Evolutionary conservation across 495 filamentous ascomycete genomes (phyloP), one percentile per base, ranked within the genome.

Genomic region (Podospora pseudocomata): DNA sequence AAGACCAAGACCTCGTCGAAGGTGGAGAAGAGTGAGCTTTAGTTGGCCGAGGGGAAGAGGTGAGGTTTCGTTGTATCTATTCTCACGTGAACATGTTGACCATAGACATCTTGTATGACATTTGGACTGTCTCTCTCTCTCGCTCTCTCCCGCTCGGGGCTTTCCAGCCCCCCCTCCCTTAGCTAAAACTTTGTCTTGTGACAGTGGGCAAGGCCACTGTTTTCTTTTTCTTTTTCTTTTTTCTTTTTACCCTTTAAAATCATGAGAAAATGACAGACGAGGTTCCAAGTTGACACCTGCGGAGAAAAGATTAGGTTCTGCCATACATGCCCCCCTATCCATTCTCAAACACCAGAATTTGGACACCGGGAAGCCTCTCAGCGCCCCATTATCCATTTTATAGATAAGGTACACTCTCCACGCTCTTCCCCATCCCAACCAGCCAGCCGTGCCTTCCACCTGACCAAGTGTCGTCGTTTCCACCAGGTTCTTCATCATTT

Each of bases 21-120:
- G 49, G 70, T n/a, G 0, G 74, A 70, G 32, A 82, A 82, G 70
- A 80, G 81, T 65, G 74, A 80, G 63, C 68, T 80, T 69, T 82
- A 74, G 68, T 23, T 9, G 16, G 20, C 59, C 32, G 26, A 20
- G 3, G 27, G 26, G 61, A 26, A 59, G 39, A 18, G 9, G 15
- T 18, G 39, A 49, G 15, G 39, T 13, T 49, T 49, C 9, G 39
- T 49, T 49, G 39, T 49, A 49, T 49, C 9, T 49, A 49, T 49
- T 68, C 15, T 28, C 59, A 11, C 19, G 6, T 28, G n/a, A 34
- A 16, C 20, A 67, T 63, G 34, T 30, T 34, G 65, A 30, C 26
- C n/a, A 20, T 7, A 34, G 16, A 61, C 5, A 61, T 49, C 7
- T 13, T 18, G 13, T 49, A 18, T 49, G 39, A 49, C 13, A 49